These are phyloP conservation scores for Zygosaccharomyces siamensis DNA, from an alignment of 805 yeast species.

Conservation along the genomic window DNA sequence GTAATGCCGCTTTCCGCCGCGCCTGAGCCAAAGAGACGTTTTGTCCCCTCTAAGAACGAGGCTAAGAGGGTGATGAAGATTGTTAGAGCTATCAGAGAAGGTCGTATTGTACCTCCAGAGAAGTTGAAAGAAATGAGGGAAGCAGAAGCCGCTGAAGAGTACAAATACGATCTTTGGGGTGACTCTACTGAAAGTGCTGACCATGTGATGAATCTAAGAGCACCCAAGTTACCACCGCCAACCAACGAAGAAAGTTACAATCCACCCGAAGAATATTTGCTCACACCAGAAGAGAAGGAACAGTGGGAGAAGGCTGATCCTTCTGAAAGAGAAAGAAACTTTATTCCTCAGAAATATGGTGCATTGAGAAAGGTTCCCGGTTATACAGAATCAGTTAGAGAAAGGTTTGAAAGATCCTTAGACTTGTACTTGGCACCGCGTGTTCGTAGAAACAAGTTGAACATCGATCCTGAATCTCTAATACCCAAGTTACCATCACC, in stretches of 20 bases:
- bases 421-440: slow-evolving; percentile 96
- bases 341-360: slow-evolving; percentile 73
- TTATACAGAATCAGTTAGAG: slow-evolving; percentile 77
- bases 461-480: slow-evolving; percentile 92
- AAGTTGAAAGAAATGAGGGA: slow-evolving; percentile 47
- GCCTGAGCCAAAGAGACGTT: slow-evolving; percentile 97
- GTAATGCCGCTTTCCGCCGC: slow-evolving; percentile 87
- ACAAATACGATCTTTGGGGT: slow-evolving; percentile 80
- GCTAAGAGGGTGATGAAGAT: slow-evolving; percentile 95
- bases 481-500: slow-evolving; percentile 97
- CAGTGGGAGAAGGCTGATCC: slow-evolving; percentile 69
- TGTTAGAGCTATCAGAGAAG: slow-evolving; percentile 94
- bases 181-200: slow-evolving; percentile 57
- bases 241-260: slow-evolving; percentile 94
- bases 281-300: slow-evolving; percentile 70
- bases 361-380: slow-evolving; percentile 93
- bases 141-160: slow-evolving; percentile 48
- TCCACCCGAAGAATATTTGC: slow-evolving; percentile 93
- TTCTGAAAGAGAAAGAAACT: slow-evolving; percentile 71
- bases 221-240: slow-evolving; percentile 95
- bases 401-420: slow-evolving; percentile 87
- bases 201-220: slow-evolving; percentile 87
- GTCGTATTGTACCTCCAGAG: slow-evolving; percentile 78
- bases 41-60: slow-evolving; percentile 94
- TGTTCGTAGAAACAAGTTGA: slow-evolving; percentile 81